Evolutionary conservation across 1,284 basidiomycete species (phyloP).

Genomic region (Vanrija sp.): DNA sequence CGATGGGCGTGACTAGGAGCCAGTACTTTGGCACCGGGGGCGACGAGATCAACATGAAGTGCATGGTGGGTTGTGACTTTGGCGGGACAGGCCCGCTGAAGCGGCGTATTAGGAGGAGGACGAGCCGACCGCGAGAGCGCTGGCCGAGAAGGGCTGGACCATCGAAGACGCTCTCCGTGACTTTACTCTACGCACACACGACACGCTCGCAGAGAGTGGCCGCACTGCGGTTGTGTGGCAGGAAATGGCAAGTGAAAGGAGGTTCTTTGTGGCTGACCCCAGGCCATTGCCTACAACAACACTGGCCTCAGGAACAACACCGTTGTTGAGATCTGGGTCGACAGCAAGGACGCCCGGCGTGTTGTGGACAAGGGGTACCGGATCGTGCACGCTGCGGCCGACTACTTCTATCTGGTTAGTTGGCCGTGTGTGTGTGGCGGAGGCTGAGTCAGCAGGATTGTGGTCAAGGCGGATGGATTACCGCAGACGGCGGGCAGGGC

Average conservation of each 20-base stretch:
- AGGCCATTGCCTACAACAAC: constrained; percentile 59
- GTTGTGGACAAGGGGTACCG: constrained; percentile 61
- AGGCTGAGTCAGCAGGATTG: constrained; percentile 55
- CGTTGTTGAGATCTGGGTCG: constrained; percentile 69
- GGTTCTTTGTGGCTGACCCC: neutral
- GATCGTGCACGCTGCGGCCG: constrained; percentile 64
- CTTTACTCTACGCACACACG: constrained; percentile 60
- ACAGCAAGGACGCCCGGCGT: constrained; percentile 57
- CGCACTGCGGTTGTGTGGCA: constrained; percentile 71
- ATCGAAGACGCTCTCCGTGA: constrained; percentile 61
- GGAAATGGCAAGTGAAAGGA: constrained; percentile 49
- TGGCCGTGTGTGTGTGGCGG: neutral
- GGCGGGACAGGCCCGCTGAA: neutral
- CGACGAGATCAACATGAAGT: constrained; percentile 71
- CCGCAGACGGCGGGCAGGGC: constrained; percentile 43
- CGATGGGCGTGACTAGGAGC: constrained; percentile 31
- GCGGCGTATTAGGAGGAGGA: constrained; percentile 49
- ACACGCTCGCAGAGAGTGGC: constrained; percentile 49
- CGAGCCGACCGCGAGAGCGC: constrained; percentile 55
- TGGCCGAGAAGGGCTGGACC: constrained; percentile 55
- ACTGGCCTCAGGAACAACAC: constrained; percentile 63
- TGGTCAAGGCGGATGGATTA: constrained; percentile 74
- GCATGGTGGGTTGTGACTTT: constrained; percentile 56
- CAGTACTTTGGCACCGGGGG: constrained; percentile 72
- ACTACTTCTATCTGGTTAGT: constrained; percentile 70